Conservation (phyloP, 2,329 filamentous ascomycete species). For the Fusarium piperis region DNA sequence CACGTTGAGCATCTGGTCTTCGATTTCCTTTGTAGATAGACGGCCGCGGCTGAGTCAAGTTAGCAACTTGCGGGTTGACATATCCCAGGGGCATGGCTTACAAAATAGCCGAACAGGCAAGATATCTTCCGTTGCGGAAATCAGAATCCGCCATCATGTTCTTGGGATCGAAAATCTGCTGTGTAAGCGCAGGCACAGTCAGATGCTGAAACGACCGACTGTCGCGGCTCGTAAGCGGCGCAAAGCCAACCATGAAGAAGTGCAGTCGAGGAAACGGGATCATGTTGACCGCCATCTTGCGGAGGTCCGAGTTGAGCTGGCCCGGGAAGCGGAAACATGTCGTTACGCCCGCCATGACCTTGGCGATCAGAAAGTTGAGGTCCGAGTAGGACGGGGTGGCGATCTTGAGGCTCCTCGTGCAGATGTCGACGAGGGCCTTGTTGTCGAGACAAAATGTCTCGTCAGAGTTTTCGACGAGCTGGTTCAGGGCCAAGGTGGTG, state of each 20-base stretch:
- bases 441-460: slow-evolving; percentile 99
- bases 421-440: slow-evolving; percentile 99
- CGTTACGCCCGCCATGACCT: slow-evolving; percentile 99
- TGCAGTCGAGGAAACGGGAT: slow-evolving; percentile 99
- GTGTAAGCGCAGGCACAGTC: slow-evolving; percentile 95
- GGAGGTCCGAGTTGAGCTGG: slow-evolving; percentile 99
- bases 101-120: slow-evolving; percentile 99
- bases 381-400: slow-evolving; percentile 98
- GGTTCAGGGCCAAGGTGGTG: slow-evolving; percentile 97
- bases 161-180: slow-evolving; percentile 99
- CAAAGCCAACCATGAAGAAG: slow-evolving; percentile 99
- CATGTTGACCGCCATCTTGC: slow-evolving; percentile 99
- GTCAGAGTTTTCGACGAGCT: slow-evolving; percentile 99
- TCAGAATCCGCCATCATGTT: slow-evolving; percentile 99
- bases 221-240: slow-evolving; percentile 86
- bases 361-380: slow-evolving; percentile 98
- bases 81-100: slow-evolving; percentile 55
- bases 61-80: background rate
- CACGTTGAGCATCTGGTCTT: slow-evolving; percentile 99
- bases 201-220: slow-evolving; percentile 96
- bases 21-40: slow-evolving; percentile 99
- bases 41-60: slow-evolving; percentile 79
- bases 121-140: slow-evolving; percentile 99
- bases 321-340: slow-evolving; percentile 99
- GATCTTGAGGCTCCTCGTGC: slow-evolving; percentile 99